Percentiles rank a stretch among this genome's conserved stretches.
These are phyloP conservation scores for Eucalyptus marginata DNA, from an alignment of 345 rosid species.

Conservation along the genomic window DNA sequence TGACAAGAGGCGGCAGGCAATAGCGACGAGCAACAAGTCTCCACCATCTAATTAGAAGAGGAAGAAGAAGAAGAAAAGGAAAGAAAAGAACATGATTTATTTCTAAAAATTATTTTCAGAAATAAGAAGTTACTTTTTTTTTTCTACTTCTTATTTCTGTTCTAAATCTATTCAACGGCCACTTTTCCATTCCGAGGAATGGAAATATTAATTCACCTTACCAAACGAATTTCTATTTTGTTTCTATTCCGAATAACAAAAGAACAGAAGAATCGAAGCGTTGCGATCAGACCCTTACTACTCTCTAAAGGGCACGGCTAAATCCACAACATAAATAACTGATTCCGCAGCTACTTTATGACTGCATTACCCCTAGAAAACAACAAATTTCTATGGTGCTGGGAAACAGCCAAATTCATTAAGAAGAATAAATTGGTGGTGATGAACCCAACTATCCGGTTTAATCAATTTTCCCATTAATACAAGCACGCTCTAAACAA, in stretches of 20 bases:
- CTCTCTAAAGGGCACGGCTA: not conserved
- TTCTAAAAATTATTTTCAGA: too few species aligned
- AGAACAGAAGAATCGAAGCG: too few species aligned
- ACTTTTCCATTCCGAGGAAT: too few species aligned
- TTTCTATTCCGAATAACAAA: too few species aligned
- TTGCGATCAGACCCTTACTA: not conserved
- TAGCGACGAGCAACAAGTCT: fast-evolving
- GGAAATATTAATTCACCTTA: too few species aligned
- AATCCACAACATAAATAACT: not conserved
- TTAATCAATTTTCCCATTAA: not conserved
- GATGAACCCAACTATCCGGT: not conserved
- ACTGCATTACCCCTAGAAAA: not conserved
- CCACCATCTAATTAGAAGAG: fast-evolving
- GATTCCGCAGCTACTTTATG: not conserved
- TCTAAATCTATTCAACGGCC: too few species aligned
- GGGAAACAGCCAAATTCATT: not conserved
- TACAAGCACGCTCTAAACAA: not conserved
- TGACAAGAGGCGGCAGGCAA: fast-evolving
- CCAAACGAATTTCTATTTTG: too few species aligned
- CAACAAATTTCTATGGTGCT: not conserved
- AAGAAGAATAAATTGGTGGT: not conserved
- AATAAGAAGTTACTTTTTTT: too few species aligned
- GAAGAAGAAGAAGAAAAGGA: too few species aligned
- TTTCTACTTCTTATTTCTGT: too few species aligned
- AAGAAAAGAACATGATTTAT: too few species aligned